phyloP scores from a whole-genome alignment of 345 rosid species.

The Raphanus sativus region DNA sequence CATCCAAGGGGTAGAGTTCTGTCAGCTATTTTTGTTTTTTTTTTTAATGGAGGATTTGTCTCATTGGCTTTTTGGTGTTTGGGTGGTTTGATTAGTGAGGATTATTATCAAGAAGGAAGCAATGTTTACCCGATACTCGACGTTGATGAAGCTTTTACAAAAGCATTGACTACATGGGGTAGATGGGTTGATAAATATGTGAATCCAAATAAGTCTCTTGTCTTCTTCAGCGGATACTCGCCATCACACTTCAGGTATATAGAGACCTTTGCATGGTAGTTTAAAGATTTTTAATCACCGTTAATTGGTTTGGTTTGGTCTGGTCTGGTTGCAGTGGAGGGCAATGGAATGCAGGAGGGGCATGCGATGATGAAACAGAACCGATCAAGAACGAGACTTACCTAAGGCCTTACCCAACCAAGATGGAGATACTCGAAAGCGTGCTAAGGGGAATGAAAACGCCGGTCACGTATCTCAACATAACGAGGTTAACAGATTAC shows the following conservation, averaged over 20 bases:
- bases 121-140: constrained; percentile 71
- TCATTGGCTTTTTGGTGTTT: constrained; percentile 3
- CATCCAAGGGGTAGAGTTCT: constrained; percentile 67
- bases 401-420: constrained; percentile 61
- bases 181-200: constrained; percentile 87
- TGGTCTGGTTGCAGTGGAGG: constrained; percentile 64
- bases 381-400: constrained; percentile 82
- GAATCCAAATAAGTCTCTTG: constrained; percentile 62
- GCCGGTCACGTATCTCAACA: constrained; percentile 75
- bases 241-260: constrained; percentile 82
- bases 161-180: constrained; percentile 86
- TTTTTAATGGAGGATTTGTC: background rate
- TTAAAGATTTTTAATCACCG: background rate
- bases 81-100: constrained; percentile 55
- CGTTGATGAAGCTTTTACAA: constrained; percentile 85
- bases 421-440: constrained; percentile 80
- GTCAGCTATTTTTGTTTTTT: background rate
- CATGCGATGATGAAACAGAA: constrained; percentile 76
- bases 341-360: constrained; percentile 98
- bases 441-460: constrained; percentile 77
- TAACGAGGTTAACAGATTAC: constrained; percentile 79
- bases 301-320: background rate
- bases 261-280: background rate
- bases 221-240: constrained; percentile 91
- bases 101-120: constrained; percentile 91